Evolutionary conservation across 805 yeast genomes (phyloP), one percentile per base, ranked within the genome.

Genomic region (Yamadazyma paraphyllophila): DNA sequence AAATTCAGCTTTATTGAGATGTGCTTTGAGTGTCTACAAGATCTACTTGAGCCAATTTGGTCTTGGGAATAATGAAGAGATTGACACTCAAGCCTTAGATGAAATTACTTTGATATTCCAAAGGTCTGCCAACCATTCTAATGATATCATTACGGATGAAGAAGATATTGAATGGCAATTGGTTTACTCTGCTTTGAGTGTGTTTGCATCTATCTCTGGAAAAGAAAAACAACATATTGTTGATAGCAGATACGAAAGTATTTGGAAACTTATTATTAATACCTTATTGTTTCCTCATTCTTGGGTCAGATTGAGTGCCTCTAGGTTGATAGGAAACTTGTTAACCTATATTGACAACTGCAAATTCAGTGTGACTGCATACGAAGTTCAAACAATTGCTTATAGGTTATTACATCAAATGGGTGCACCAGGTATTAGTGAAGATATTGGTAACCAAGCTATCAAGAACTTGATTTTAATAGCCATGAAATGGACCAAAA

Each of bases 231-330:
- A 62, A 8, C 45, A 50, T 0, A 57, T 63, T 7, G 69, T 69
- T 39, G 44, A 49, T 3, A 32, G 41, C 1, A 56, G 53, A 2
- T 72, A 68, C 54, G 71, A 65, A 38, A 14, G 20, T 0, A 55
- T 77, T 7, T 86, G 92, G 90, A 53, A 61, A 2, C 60, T 64
- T 13, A 63, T 85, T 2, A 69, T 79, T 17, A 76, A 74, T 2
- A 65, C 81, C 25, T 71, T 90, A 44, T 68, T 91, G 42, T 91
- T 80, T 60, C 97, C 97, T 2, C 97, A 91, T 63, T 75, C 94
- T 1, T 91, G 98, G 98, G 85, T 91, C 6, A 79, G 97, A 55
- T 71, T 85, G 47, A 66, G 77, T 4, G 70, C 95, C 1, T 67
- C 83, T 6, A 71, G 91, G 43, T 67, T 88, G 29, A 61, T 82